Evolutionary conservation across 1,284 basidiomycete genomes (phyloP), one percentile per base, ranked within the genome.

Genomic region (Trichosporon ovoides): DNA sequence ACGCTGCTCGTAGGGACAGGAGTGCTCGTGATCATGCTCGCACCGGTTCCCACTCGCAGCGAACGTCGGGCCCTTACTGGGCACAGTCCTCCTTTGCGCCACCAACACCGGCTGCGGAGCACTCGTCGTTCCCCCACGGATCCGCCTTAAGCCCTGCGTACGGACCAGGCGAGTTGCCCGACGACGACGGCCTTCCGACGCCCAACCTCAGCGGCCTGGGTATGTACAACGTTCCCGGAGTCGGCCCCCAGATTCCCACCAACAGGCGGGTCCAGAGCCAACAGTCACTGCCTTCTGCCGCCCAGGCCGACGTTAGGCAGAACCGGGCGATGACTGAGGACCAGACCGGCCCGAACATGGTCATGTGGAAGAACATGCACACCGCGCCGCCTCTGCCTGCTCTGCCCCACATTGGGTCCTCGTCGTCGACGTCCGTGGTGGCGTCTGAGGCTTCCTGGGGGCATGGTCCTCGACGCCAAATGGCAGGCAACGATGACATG

Each of bases 301-400:
- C 76, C 57, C 83, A 84, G 54, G 82, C 75, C 19, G 74, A 75
- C 81, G 63, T 74, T 76, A 22, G 77, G 68, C 59, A 48, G 43
- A 48, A 69, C 18, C 81, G 88, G 38, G 85, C 85, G n/a, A 81
- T 84, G 63, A 87, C 87, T 12, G 88, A 90, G 69, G 87, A 88
- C 69, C 80, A 81, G 55, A 84, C 83, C 63, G 84, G 86, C 2
- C 79, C 83, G 16, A 79, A 82, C 18, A 85, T 88, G 78, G 78
- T 81, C 1, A 84, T 85, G 62, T 88, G 87, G 87, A 78, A 84
- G 65, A 76, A 79, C 43, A 48, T 48, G 66, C 78, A 78, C 40
- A 78, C 80, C 1, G 82, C 82, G 1, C 85, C 87, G 28, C 83
- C 85, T 19, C 79, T 86, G 40, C 66, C 68, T 3, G 67, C 68